Evolutionary conservation across 768 basidiomycete genomes (phyloP).

Genomic region (Rhizopogon salebrosus): DNA sequence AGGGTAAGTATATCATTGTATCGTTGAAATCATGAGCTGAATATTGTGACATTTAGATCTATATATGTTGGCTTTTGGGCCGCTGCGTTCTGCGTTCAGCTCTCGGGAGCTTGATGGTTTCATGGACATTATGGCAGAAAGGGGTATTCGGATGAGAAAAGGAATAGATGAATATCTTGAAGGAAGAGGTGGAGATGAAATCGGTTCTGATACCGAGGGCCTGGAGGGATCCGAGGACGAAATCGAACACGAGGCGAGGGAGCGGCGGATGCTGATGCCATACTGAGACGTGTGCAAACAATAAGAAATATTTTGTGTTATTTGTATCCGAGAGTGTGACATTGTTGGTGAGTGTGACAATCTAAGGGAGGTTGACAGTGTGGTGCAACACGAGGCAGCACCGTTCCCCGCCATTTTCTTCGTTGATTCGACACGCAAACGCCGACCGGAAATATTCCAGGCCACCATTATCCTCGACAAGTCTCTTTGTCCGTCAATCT

Average conservation of each 20-base stretch:
- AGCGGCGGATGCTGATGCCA: conserved; percentile 58
- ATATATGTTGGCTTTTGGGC: conserved; percentile 74
- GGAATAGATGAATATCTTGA: conserved; percentile 47
- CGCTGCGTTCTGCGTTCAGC: conserved; percentile 59
- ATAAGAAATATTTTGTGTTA: conserved; percentile 4
- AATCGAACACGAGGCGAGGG: conserved; percentile 55
- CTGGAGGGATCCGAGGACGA: conserved; percentile 38
- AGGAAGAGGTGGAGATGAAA: conserved; percentile 12
- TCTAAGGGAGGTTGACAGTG: background rate
- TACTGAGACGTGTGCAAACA: conserved; percentile 35
- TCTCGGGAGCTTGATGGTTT: conserved; percentile 53
- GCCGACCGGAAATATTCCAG: background rate
- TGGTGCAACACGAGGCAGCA: conserved; percentile 24
- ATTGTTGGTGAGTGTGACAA: conserved; percentile 3
- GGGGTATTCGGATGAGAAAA: conserved; percentile 58
- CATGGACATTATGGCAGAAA: conserved; percentile 73
- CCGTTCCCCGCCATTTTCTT: conserved; percentile 12
- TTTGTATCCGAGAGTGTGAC: conserved; percentile 17
- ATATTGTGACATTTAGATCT: conserved; percentile 41
- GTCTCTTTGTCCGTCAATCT: conserved; percentile 7
- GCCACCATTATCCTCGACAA: conserved; percentile 2
- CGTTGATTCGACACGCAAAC: conserved; percentile 13
- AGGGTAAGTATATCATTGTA: conserved; percentile 44
- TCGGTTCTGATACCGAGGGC: conserved; percentile 18
- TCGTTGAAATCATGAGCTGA: conserved; percentile 6